Evolutionary conservation across 768 basidiomycete species (phyloP), one percentile per base, ranked within the genome.

Genomic region (Trametes villosa): DNA sequence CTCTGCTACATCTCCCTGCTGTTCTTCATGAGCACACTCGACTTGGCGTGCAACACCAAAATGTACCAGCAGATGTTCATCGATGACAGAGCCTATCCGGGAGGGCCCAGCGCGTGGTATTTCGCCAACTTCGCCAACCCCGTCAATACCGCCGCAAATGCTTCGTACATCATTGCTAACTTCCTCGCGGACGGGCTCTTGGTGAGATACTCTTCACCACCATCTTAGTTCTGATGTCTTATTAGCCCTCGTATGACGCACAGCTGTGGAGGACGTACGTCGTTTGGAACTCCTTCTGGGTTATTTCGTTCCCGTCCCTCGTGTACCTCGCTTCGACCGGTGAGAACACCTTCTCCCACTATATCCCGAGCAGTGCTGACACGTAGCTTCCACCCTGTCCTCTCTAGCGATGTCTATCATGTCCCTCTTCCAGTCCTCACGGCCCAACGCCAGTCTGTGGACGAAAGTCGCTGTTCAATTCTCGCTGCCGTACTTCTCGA

Each of bases 201-300:
- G 63, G 72, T 59, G 53, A 22, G 33, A 68, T 12, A 44, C 1
- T 13, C 13, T 12, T 4, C 22, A 15, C 5, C 12, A 13, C 34
- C 20, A 47, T 20, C 11, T 9, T 33, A 18, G n/a, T 13, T 4
- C 8, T 29, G 4, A 24, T 30, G 12, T 38, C 7, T 11, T 22
- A 30, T 7, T 27, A 13, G 9, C 12, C 3, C n/a, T 20, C 11
- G 3, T 22, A 4, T 26, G 5, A 6, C 5, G n/a, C 41, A n/a
- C n/a, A 71, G 70, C 53, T 71, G 9, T 70, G 65, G 55, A 68
- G 70, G 2, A 55, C 55, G 29, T 65, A 54, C n/a, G 54, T 67
- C 11, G 62, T 71, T n/a, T 68, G 63, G 57, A 57, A 47, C 53
- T 45, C 36, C 15, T 4, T 42, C 58, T 54, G 30, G 50, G 24